Evolutionary conservation across 2,329 filamentous ascomycete genomes (phyloP).

Genomic region (Cladosporium sphaerospermum): DNA sequence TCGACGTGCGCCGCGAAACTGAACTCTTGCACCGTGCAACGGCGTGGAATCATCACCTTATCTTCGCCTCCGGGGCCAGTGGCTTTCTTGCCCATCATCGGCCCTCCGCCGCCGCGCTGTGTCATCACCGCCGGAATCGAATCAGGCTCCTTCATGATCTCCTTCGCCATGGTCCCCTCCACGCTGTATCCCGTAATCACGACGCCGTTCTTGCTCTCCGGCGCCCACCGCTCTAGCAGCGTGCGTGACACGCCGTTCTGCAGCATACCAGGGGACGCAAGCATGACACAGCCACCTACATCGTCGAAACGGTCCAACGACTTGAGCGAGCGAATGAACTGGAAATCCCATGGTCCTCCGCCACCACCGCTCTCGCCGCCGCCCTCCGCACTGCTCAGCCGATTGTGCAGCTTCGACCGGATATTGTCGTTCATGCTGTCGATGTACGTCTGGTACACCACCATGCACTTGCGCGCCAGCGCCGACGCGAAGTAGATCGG

Average conservation of each 20-base stretch:
- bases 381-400: constrained; percentile 65
- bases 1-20: constrained; percentile 97
- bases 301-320: constrained; percentile 94
- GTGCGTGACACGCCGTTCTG: constrained; percentile 93
- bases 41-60: constrained; percentile 81
- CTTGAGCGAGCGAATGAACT: constrained; percentile 85
- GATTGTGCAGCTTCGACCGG: constrained; percentile 85
- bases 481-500: constrained; percentile 98
- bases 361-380: constrained; percentile 46
- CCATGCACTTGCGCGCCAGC: constrained; percentile 92
- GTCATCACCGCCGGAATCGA: constrained; percentile 93
- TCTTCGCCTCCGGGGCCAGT: constrained; percentile 51
- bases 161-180: constrained; percentile 95
- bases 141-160: constrained; percentile 90
- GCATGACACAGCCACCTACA: constrained; percentile 91
- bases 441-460: constrained; percentile 97
- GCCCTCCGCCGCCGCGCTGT: constrained; percentile 17
- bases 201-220: constrained; percentile 93
- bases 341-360: constrained; percentile 94
- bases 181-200: constrained; percentile 98
- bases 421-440: constrained; percentile 99
- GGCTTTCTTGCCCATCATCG: constrained; percentile 26
- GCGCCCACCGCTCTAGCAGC: constrained; percentile 89
- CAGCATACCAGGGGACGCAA: constrained; percentile 95
- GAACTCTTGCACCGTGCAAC: constrained; percentile 89